Conservation (phyloP, 2,329 filamentous ascomycete genomes). For the Fusarium sulawesiense region DNA sequence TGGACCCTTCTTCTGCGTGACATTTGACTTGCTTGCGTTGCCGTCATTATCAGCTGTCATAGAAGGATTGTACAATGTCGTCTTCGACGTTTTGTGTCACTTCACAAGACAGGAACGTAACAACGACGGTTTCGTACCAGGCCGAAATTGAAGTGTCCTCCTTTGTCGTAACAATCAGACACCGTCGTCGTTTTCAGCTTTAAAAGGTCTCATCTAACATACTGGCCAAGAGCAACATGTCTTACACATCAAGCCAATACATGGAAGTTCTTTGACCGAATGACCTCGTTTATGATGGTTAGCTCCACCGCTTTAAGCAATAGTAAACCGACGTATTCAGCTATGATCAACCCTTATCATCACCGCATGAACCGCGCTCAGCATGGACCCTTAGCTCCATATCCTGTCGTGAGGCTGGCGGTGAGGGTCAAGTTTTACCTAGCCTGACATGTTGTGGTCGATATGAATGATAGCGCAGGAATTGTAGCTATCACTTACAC, state of each 20-base stretch:
- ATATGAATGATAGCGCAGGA: conserved; percentile 4
- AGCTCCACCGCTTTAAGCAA: conserved; percentile 4
- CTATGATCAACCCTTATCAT: conserved; percentile 24
- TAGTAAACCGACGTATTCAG: conserved; percentile 9
- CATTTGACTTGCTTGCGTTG: conserved; percentile 16
- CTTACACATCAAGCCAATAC: conserved; percentile 1
- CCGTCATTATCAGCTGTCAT: neutral
- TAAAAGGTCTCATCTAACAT: neutral
- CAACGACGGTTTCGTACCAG: conserved; percentile 3
- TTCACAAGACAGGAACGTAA: neutral
- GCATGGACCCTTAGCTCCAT: conserved; percentile 11
- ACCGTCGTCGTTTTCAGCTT: neutral
- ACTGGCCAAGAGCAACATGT: conserved; percentile 7
- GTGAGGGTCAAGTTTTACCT: conserved; percentile 11
- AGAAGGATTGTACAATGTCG: neutral
- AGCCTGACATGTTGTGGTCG: neutral
- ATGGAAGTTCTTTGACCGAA: neutral
- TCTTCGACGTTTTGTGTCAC: neutral
- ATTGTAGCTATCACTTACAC: conserved; percentile 7
- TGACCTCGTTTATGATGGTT: conserved; percentile 17
- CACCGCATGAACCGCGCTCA: conserved; percentile 14
- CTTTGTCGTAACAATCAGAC: neutral
- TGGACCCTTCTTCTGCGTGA: conserved; percentile 23
- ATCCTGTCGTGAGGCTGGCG: conserved; percentile 8
- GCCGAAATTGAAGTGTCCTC: conserved; percentile 1